Base-by-base conservation (phyloP, 2,329 filamentous ascomycete genomes). In the Westerdykella ornata region DNA sequence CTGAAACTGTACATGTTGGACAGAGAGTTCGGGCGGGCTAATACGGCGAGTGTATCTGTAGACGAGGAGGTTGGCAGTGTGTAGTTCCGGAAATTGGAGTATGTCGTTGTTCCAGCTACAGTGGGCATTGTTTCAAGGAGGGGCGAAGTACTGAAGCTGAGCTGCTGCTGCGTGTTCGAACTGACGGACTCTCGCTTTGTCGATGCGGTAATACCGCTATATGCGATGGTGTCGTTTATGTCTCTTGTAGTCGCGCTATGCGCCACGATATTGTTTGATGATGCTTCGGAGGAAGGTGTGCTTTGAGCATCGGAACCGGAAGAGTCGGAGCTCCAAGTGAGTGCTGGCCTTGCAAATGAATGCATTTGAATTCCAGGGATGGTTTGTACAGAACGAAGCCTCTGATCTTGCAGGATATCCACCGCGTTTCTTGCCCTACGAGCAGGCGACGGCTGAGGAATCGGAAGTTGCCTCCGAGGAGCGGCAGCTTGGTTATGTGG, bases 1-100 rank as follows among this genome's bases (percentile, higher is more conserved):
- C 54, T 60, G 46, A 69, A 71, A 37, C 62, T 63, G 44, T 72
- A 72, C 7, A 66, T 51, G 17, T 65, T 63, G 0, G 60, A 47
- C 0, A 62, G 54, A 12, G 62, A 65, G 34, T 55, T 56, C 9
- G 57, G 52, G 12, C 66, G 61, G 45, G 37, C 35, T n/a, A 56
- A 38, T 2, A 47, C 56, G 16, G 13, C 54, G 15, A 35, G 42
- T 41, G 31, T 54, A 49, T 44, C 53, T 49, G 16, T 40, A 32
- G 44, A 45, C 19, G 50, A 46, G 3, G 45, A 44, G 2, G 29
- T 57, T 7, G 56, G 45, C 20, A 48, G 43, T 17, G 42, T 44
- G 38, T 52, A 56, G 19, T 56, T 48, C 4, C 53, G 44, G 41
- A 53, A 52, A 28, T 51, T 53, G n/a, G 60, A 60, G 38, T 62